Base-by-base conservation (phyloP, 2,329 filamentous ascomycete genomes). In the Scortechinia acanthostroma region DNA sequence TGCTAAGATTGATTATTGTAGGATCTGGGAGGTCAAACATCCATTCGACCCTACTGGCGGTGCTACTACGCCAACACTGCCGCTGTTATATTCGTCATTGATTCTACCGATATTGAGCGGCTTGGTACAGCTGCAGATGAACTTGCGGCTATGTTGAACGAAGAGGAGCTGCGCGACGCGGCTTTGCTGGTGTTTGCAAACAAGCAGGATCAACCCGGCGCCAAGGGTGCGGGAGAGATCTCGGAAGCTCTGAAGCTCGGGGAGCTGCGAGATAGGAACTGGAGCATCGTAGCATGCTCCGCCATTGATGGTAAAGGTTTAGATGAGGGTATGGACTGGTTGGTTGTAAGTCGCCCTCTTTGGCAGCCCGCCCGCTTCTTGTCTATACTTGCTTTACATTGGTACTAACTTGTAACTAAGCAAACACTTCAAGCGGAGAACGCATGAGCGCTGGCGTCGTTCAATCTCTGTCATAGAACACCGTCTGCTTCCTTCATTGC, bases 11-110 rank as follows among this genome's bases (percentile, higher is more conserved):
- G 22, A n/a, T 52, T 45, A 16, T 43, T 45, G 43, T 53, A 88
- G 84, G 91, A 97, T 71, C 76, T 97, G 42, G 91, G 93, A 59
- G 93, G 93, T 30, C 93, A 98, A 74, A 98, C 93, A n/a, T 94
- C 87, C 54, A 98, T 98, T 63, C 81, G 93, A 53, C 93, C 93
- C 2, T 98, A 98, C 73, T 98, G 93, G 93, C 81, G 93, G 64
- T 98, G 93, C 71, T 98, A 98, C 76, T 98, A 97, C 62, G 89
- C 91, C 61, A 97, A 98, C 71, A 98, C 93, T 1, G 91, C 93
- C 22, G 93, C 93, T 16, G 93, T 98, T 53, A 91, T 98, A 58
- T 98, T 98, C 71, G 93, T 98, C 50, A 91, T 98, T 60, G 93
- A 98, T 65, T 93, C 87, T 35, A 98, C 93, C 54, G 93, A 98